These are phyloP conservation scores for Rosa hybrid DNA, from an alignment of 331 rosid genomes.

Conservation along the genomic window DNA sequence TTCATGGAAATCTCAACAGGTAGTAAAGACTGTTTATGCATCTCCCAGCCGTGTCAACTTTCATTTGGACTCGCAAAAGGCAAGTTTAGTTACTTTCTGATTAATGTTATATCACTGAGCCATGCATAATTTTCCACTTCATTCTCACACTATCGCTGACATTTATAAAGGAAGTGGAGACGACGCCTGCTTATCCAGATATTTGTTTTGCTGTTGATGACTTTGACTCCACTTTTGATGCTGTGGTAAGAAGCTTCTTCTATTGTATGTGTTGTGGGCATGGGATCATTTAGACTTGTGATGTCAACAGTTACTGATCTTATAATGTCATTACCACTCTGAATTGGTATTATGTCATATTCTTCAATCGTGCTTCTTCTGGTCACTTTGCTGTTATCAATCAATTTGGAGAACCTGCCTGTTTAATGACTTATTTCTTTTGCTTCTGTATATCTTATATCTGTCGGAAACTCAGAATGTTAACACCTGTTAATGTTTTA, in stretches of 20 bases:
- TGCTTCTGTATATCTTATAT: background rate
- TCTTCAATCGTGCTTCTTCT: background rate
- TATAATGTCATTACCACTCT: background rate
- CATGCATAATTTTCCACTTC: conserved; percentile 25
- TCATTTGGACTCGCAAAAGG: conserved; percentile 87
- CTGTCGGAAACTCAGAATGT: background rate
- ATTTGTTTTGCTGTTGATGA: conserved; percentile 96
- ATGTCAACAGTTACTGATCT: background rate
- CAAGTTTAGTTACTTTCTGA: conserved; percentile 28
- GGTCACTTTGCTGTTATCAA: background rate
- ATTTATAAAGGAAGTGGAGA: conserved; percentile 84
- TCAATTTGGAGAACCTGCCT: background rate
- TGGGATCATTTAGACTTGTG: background rate
- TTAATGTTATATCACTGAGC: conserved; percentile 9
- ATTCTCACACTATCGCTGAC: conserved; percentile 34
- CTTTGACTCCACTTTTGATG: conserved; percentile 99
- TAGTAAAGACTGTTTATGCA: conserved; percentile 95
- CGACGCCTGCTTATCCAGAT: conserved; percentile 98
- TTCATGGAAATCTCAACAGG: conserved; percentile 45
- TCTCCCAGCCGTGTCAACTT: conserved; percentile 95
- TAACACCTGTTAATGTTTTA: background rate
- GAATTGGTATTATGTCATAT: background rate
- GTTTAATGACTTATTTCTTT: background rate
- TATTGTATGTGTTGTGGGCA: background rate
- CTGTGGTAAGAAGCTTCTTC: conserved; percentile 64